Evolutionary conservation across 2,329 filamentous ascomycete species (phyloP).

Genomic region (Aspergillus costaricaensis): DNA sequence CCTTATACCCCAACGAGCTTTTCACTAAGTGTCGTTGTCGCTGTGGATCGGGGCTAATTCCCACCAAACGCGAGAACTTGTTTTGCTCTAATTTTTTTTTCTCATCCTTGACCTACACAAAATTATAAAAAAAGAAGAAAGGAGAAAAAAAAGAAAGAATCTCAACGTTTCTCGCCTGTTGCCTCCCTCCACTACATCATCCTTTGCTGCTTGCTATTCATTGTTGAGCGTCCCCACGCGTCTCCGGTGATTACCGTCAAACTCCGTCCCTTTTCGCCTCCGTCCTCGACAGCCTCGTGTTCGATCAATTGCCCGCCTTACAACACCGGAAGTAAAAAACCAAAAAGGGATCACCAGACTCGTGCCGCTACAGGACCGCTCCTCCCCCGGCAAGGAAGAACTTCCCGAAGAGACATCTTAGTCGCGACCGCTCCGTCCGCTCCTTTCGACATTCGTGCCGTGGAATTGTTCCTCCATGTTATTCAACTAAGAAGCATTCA

Average conservation of each 20-base stretch:
- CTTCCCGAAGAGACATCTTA: slow-evolving; percentile 16
- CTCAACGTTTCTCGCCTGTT: slow-evolving; percentile 10
- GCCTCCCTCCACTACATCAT: slow-evolving; percentile 10
- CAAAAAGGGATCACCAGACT: slow-evolving; percentile 11
- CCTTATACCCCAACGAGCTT: slow-evolving; percentile 47
- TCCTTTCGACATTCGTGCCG: slow-evolving; percentile 27
- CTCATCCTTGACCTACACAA: too few relatives aligned
- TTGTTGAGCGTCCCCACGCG: slow-evolving; percentile 14
- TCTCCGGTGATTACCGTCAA: slow-evolving; percentile 10
- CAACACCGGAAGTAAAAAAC: slow-evolving; percentile 2
- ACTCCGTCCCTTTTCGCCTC: slow-evolving; percentile 3
- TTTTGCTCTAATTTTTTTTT: slow-evolving; percentile 20
- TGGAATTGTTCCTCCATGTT: slow-evolving; percentile 40
- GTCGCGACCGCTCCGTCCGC: slow-evolving; percentile 29
- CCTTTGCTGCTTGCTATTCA: slow-evolving; percentile 13
- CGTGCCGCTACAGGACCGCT: slow-evolving; percentile 12
- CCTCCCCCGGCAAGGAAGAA: slow-evolving; percentile 18
- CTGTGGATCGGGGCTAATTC: slow-evolving; percentile 28
- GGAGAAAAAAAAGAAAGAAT: slow-evolving; percentile 16
- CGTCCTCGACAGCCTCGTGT: slow-evolving; percentile 14
- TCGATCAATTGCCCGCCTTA: slow-evolving; percentile 5
- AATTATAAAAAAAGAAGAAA: background rate
- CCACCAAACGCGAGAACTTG: slow-evolving; percentile 29
- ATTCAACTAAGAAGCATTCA: slow-evolving; percentile 40
- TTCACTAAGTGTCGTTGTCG: slow-evolving; percentile 55